Base-by-base conservation (phyloP, 192 early-diverging fungal genomes). In the Powellomyces hirtus region DNA sequence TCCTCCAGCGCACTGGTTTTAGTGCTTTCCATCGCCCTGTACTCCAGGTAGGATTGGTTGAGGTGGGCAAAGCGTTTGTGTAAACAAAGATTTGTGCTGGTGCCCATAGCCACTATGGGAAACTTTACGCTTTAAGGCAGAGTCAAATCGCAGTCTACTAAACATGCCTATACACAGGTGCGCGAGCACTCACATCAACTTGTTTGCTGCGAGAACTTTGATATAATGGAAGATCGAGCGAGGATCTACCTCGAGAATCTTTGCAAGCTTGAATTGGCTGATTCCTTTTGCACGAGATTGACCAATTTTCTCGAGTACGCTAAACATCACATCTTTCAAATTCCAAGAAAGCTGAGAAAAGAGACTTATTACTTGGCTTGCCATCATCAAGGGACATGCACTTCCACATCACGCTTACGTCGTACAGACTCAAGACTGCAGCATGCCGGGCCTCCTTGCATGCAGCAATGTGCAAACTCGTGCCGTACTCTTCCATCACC, bases 161-260 rank as follows among this genome's bases (percentile, higher is more conserved):
- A 18, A 26, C 14, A 16, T 16, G 18, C 40, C 40, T 42, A 24
- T 3, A 49, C n/a, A 61, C n/a, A n/a, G n/a, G n/a, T n/a, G n/a
- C n/a, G n/a, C n/a, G n/a, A n/a, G n/a, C n/a, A n/a, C 71, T 35
- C 66, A 86, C 84, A 89, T 77, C 16, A 85, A 69, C 18, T 79
- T 79, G 55, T 61, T 62, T 4, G 62, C 61, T 16, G 71, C 37
- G 24, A 89, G 74, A 1, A 75, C 68, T 49, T 89, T 90, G 46
- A 90, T 40, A 58, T 81, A 82, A 67, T 90, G 85, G 59, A 84
- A 90, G 29, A 85, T 75, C 31, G 77, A 82, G 45, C 84, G 68
- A 22, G 88, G 86, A 65, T 90, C 87, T 20, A 88, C 70, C 13
- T 77, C 61, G 26, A 81, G 64, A 0, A 70, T 44, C 55, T 86